Conservation (phyloP, 1,284 basidiomycete genomes). For the Cystobasidium pallidum region DNA sequence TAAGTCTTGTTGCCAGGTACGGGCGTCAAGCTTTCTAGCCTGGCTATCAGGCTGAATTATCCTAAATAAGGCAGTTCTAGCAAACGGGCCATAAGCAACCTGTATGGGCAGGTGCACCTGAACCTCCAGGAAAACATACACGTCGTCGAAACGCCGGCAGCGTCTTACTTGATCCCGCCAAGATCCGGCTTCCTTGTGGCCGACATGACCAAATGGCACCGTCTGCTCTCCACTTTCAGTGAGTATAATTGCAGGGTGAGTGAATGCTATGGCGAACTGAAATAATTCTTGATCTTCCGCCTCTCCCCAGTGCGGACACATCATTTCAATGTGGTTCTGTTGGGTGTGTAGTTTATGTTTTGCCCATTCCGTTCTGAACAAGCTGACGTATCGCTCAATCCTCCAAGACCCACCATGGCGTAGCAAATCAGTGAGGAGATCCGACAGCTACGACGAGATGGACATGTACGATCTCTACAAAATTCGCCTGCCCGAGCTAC, state of each 20-base stretch:
- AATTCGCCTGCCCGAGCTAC: constrained; percentile 45
- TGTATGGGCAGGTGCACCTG: not conserved
- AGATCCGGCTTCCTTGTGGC: constrained; percentile 31
- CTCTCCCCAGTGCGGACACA: not conserved
- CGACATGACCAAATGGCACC: constrained; percentile 34
- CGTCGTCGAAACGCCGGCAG: not conserved
- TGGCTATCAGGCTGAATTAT: not conserved
- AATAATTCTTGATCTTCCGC: not conserved
- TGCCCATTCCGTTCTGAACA: too few species aligned
- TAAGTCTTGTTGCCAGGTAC: not conserved
- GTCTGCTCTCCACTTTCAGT: constrained; percentile 4
- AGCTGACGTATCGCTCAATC: not conserved
- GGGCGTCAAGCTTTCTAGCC: not conserved
- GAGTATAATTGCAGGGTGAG: not conserved
- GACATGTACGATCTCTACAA: constrained; percentile 52
- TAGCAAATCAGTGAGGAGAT: constrained; percentile 47
- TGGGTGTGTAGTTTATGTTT: not conserved
- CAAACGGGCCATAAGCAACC: not conserved
- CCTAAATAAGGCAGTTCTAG: not conserved
- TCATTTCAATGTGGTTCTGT: constrained; percentile 27
- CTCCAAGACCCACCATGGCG: constrained; percentile 51
- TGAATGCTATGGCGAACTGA: not conserved
- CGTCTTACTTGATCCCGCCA: constrained; percentile 32
- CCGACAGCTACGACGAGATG: constrained; percentile 49
- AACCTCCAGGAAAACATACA: not conserved